Evolutionary conservation across 2,329 filamentous ascomycete species (phyloP), one percentile per base, ranked within the genome.

Genomic region (Trichoderma koningiopsis): DNA sequence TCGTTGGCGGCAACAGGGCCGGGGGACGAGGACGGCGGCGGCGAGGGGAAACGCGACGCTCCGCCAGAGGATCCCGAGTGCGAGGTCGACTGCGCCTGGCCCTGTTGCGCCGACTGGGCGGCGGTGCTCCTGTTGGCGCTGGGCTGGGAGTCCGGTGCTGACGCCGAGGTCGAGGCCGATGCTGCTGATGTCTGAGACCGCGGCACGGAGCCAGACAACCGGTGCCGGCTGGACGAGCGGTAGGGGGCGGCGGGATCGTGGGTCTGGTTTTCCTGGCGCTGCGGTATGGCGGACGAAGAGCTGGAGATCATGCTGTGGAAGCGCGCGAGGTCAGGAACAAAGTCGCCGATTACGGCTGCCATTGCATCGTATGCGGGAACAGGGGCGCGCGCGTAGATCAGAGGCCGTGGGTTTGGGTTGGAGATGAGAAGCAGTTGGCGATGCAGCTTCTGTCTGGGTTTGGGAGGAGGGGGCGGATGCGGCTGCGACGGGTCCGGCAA

Each of bases 321-420:
- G 81, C 89, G 87, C 75, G 88, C 85, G 75, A 89, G 85, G 82
- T 93, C 89, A 80, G 92, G 87, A 81, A 89, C 88, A 83, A 89
- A 89, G 84, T 95, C 92, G 79, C 87, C 86, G 75, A 89, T 86
- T 80, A 89, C 79, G 81, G 87, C 84, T 77, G 87, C 88, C 88
- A 90, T 90, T 82, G 80, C 85, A 83, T 83, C 75, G 77, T 71
- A 70, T 29, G 35, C 27, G 55, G 40, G n/a, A 11, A 31, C 27
- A 49, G 33, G 35, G 47, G 37, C 52, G 59, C 43, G 61, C 43
- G 64, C 56, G 53, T 33, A 24, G 57, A 7, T 43, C 13, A 43
- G 57, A 31, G 10, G 57, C 24, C n/a, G 35, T 29, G 35, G 57
- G 7, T 31, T 11, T 35, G 57, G 13, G 31, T 31, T 35, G 33